phyloP scores from a whole-genome alignment of 768 basidiomycete genomes.

The Jaapia argillacea region DNA sequence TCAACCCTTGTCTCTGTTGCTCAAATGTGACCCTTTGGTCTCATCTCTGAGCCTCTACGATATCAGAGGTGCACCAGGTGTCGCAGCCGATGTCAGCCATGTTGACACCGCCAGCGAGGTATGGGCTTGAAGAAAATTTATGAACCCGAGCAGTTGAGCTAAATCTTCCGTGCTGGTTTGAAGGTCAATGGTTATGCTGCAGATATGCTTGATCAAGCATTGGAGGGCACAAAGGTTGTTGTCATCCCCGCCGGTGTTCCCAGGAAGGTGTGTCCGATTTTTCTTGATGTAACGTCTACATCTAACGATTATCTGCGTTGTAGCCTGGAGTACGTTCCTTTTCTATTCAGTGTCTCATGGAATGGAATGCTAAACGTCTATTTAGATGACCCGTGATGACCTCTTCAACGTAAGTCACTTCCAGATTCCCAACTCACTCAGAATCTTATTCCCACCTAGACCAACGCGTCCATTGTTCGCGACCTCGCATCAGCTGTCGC shows the following conservation, averaged over 20 bases:
- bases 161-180: slow-evolving; percentile 1
- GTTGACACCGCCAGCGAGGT: slow-evolving; percentile 82
- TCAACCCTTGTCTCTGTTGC: slow-evolving; percentile 88
- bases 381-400: slow-evolving; percentile 91
- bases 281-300: background rate
- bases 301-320: too few species aligned
- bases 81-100: slow-evolving; percentile 95
- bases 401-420: slow-evolving; percentile 74
- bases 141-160: background rate
- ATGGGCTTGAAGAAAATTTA: slow-evolving; percentile 17
- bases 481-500: slow-evolving; percentile 87
- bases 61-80: slow-evolving; percentile 93
- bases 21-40: slow-evolving; percentile 90
- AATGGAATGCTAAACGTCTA: slow-evolving; percentile 4
- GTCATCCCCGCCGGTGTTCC: slow-evolving; percentile 99
- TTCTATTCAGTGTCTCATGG: too few species aligned
- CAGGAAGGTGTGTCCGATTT: slow-evolving; percentile 69
- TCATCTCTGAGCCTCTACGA: slow-evolving; percentile 83
- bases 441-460: slow-evolving; percentile 33
- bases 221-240: slow-evolving; percentile 85
- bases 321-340: slow-evolving; percentile 90
- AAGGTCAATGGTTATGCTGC: slow-evolving; percentile 76
- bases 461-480: slow-evolving; percentile 95
- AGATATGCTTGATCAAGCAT: slow-evolving; percentile 82
- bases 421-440: background rate